These are phyloP conservation scores for Eucalyptus curtisii DNA, from an alignment of 345 rosid genomes.

Conservation along the genomic window DNA sequence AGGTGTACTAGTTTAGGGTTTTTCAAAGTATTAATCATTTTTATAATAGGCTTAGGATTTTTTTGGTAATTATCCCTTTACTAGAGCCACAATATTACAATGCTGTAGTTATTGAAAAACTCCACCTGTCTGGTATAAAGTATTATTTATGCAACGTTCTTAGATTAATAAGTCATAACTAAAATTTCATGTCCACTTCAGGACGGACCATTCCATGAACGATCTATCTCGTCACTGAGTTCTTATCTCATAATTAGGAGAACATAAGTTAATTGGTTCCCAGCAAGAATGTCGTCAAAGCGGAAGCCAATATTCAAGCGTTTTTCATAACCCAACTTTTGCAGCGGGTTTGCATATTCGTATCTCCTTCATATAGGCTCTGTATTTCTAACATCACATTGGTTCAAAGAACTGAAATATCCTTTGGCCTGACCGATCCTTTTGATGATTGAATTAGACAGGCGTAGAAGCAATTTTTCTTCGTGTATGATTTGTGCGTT, in stretches of 20 bases:
- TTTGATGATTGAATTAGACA: background rate
- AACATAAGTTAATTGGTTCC: background rate
- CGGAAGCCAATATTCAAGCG: background rate
- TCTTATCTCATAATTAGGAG: background rate
- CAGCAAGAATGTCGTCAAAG: background rate
- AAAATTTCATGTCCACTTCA: background rate
- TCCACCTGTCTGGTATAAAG: background rate
- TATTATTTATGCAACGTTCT: background rate
- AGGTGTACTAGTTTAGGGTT: fast-evolving
- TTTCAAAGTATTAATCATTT: too few species aligned
- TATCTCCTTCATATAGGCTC: background rate
- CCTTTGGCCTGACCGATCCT: background rate
- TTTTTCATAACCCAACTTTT: too few species aligned
- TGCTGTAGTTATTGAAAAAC: background rate
- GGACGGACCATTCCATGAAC: background rate
- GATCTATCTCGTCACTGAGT: background rate
- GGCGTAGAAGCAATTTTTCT: background rate
- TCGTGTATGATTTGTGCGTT: background rate
- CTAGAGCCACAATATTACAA: background rate
- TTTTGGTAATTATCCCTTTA: background rate
- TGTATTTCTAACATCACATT: background rate
- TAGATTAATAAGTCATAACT: too few species aligned
- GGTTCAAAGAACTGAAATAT: background rate
- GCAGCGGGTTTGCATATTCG: background rate
- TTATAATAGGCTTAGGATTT: too few species aligned